These are phyloP conservation scores for Liriodendron chinense DNA, from an alignment of 164 flowering plant species.

Conservation along the genomic window DNA sequence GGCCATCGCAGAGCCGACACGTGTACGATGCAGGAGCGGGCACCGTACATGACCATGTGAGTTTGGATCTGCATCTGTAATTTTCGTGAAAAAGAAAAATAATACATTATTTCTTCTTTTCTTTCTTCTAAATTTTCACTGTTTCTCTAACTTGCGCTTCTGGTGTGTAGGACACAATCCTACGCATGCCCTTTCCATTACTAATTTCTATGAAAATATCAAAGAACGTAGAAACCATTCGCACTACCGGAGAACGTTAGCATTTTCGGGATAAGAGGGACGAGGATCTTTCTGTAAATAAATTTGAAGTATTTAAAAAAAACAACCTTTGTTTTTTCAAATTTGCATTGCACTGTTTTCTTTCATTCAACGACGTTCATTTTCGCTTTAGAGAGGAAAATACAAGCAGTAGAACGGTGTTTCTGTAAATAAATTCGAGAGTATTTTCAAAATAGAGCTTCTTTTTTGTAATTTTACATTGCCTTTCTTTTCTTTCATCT, in stretches of 20 bases:
- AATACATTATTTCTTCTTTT: background rate
- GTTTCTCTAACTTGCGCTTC: background rate
- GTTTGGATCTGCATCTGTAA: conserved; percentile 91
- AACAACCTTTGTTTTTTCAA: no score
- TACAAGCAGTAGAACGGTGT: background rate
- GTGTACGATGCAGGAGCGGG: conserved; percentile 34
- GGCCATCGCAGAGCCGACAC: conserved; percentile 25
- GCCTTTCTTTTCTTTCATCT: no score
- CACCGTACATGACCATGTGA: conserved; percentile 68
- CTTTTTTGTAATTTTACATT: no score
- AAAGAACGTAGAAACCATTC: background rate
- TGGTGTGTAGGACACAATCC: background rate
- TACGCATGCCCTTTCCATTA: background rate
- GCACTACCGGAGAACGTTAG: background rate
- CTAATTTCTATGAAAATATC: background rate
- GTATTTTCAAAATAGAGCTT: no score
- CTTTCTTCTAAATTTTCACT: background rate
- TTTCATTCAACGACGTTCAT: background rate
- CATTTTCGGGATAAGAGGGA: no score
- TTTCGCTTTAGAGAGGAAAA: background rate
- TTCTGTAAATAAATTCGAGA: no score
- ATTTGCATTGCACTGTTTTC: background rate
- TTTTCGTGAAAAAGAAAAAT: background rate
- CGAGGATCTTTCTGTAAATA: no score
- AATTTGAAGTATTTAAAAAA: no score